Percentiles rank a stretch among this genome's conserved stretches.
Conservation (phyloP, 139 green algal genomes). For the Chlamydomonas incerta region DNA sequence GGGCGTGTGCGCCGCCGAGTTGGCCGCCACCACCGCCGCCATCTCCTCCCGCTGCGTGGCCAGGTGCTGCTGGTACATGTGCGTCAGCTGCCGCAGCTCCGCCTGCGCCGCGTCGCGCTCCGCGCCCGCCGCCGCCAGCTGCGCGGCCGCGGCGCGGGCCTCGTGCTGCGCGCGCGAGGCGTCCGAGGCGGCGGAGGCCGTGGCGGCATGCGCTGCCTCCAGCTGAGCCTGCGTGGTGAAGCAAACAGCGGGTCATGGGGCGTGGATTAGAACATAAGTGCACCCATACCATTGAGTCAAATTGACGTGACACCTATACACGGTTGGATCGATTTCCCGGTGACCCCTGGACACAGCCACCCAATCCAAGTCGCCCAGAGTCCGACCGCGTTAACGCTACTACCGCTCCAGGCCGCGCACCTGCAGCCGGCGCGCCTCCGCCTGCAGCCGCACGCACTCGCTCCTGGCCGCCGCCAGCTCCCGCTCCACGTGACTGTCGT, state of each 20-base stretch:
- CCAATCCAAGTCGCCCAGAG: no score
- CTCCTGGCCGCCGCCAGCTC: conserved; percentile 14
- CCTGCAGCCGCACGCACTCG: conserved; percentile 24
- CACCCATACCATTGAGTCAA: no score
- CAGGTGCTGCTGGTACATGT: conserved; percentile 42
- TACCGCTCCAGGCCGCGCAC: background rate
- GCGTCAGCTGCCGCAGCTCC: conserved; percentile 36
- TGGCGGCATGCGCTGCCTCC: conserved; percentile 13
- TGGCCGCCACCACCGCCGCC: background rate
- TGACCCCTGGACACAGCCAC: no score
- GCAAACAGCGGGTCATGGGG: no score
- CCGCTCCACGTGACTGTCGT: conserved; percentile 25
- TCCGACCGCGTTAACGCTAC: no score
- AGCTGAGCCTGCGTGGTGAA: background rate
- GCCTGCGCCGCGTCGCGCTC: conserved; percentile 27
- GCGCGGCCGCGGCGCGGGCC: background rate
- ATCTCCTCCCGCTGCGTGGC: conserved; percentile 32
- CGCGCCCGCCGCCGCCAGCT: conserved; percentile 21
- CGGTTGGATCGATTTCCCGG: no score
- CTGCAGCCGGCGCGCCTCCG: conserved; percentile 17
- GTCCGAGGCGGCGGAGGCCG: conserved; percentile 2
- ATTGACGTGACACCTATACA: no score
- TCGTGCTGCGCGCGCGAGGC: conserved; percentile 12
- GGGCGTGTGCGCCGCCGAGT: background rate
- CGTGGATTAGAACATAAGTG: no score